These are phyloP conservation scores for Erigeron canadensis DNA, from an alignment of 129 eudicot species.

Conservation along the genomic window DNA sequence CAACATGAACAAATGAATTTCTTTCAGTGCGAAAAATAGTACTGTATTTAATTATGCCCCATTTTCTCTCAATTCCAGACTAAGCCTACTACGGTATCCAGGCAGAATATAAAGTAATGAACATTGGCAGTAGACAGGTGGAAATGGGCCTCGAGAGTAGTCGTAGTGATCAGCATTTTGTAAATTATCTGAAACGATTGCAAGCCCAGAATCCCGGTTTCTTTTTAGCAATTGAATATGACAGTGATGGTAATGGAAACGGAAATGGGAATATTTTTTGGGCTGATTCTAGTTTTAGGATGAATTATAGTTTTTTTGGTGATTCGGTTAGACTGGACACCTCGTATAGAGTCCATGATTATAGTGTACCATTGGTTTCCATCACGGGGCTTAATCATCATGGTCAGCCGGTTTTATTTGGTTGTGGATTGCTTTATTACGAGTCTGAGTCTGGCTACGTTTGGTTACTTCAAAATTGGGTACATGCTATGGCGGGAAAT, in stretches of 20 bases:
- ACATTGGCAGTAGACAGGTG: conserved; percentile 8
- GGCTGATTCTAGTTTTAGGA: conserved; percentile 60
- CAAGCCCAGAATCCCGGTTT: conserved; percentile 57
- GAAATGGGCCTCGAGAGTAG: conserved; percentile 13
- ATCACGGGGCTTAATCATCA: conserved; percentile 80
- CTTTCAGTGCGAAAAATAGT: no score
- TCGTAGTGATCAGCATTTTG: conserved; percentile 26
- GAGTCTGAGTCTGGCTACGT: conserved; percentile 50
- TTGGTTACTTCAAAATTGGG: conserved; percentile 73
- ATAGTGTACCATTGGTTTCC: conserved; percentile 55
- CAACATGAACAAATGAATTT: no score
- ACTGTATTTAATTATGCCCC: no score
- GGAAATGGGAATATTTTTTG: conserved; percentile 50
- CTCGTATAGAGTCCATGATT: conserved; percentile 33
- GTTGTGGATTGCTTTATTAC: conserved; percentile 58
- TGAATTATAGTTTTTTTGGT: conserved; percentile 63
- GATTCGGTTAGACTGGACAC: conserved; percentile 72
- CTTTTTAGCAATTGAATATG: conserved; percentile 41
- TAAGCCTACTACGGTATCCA: no score
- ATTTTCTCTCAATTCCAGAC: no score
- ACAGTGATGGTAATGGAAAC: conserved; percentile 28
- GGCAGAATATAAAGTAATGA: neutral
- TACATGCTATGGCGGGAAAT: conserved; percentile 65
- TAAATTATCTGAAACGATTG: conserved; percentile 58
- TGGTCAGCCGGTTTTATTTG: conserved; percentile 71